Evolutionary conservation across 108 stramenopile genomes (phyloP).

Genomic region (Fistulifera solaris): DNA sequence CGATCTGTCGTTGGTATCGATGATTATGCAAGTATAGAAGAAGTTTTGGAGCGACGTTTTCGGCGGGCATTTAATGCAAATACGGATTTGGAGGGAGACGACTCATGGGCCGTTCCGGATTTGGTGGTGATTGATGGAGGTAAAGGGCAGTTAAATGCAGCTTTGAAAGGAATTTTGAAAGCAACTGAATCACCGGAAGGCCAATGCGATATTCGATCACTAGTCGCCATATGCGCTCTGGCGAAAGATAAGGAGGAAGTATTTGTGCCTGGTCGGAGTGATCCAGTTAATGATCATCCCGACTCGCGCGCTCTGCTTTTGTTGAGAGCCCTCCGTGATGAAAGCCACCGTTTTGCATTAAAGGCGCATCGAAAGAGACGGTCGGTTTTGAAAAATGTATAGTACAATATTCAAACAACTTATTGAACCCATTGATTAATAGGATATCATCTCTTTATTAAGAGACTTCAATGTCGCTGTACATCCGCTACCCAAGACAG

Average conservation of each 20-base stretch:
- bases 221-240: conserved; percentile 34
- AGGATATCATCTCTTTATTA: too few relatives aligned
- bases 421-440: too few relatives aligned
- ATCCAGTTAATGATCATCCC: conserved; percentile 31
- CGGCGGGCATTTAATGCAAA: conserved; percentile 20
- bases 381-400: conserved; percentile 1
- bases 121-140: conserved; percentile 75
- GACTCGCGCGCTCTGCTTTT: conserved; percentile 46
- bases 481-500: too few relatives aligned
- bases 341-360: conserved; percentile 61
- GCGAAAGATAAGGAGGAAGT: conserved; percentile 50
- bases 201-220: conserved; percentile 4
- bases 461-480: too few relatives aligned
- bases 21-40: conserved; percentile 64
- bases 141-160: conserved; percentile 59
- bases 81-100: conserved; percentile 17
- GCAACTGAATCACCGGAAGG: conserved; percentile 18
- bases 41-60: conserved; percentile 58
- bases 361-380: conserved; percentile 7
- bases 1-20: conserved; percentile 36
- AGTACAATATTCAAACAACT: too few relatives aligned
- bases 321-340: conserved; percentile 51
- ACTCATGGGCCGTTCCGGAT: conserved; percentile 59
- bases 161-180: conserved; percentile 48
- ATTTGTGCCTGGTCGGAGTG: conserved; percentile 12